Evolutionary conservation across 345 rosid species (phyloP), one percentile per base, ranked within the genome.

Genomic region (Euclidium syriacum): DNA sequence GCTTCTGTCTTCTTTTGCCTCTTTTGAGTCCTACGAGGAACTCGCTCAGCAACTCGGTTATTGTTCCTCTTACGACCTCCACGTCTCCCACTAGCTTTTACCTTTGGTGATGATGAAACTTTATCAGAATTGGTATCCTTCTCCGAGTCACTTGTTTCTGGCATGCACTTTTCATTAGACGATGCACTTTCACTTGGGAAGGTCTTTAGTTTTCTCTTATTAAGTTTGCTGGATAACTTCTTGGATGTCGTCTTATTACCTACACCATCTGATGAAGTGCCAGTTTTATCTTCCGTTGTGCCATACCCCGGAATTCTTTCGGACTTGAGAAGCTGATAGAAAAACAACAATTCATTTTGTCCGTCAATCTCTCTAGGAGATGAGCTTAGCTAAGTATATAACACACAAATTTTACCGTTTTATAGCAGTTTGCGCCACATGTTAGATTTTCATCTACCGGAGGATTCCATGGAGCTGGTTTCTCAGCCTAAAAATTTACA

Each of bases 121-220:
- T 69, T 61, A 39, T 79, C 40, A 14, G 80, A 60, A 64, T 69
- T 30, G 35, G 77, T 74, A 55, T 80, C 90, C 34, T 74, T 79
- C 75, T 87, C 99, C 34, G 97, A 90, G 59, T 90, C 99, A 57
- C 99, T 94, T 70, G 95, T 81, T 58, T 78, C 97, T 65, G 86
- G 77, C 54, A 76, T 48, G 63, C 75, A 79, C 80, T 83, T 88
- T n/a, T 77, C 92, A 76, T 82, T 95, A 58, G 96, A 90, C 4
- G 96, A 90, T 16, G 99, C 95, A 79, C 96, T 90, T 80, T 90
- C 97, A 75, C 89, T 81, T 69, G 83, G 90, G 78, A 74, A 66
- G 55, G 90, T 78, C 62, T 84, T 90, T 41, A 66, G 30, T 67
- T 80, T 81, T 75, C 61, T 83, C 65, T 77, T 74, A 38, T 66